Base-by-base conservation (phyloP, 2,329 filamentous ascomycete genomes). In the Camptophora hylomeconis region DNA sequence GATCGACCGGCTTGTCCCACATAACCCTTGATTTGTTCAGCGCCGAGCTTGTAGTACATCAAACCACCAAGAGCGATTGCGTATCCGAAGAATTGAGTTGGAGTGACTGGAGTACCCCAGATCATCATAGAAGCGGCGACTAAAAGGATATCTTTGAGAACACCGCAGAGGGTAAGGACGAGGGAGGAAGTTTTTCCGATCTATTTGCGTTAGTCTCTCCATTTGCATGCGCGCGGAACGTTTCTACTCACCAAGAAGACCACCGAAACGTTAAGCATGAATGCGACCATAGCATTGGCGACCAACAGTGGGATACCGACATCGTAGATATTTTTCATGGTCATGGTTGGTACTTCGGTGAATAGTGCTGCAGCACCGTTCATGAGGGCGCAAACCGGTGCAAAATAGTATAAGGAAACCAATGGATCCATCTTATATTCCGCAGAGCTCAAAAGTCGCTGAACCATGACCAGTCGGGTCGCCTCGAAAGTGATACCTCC, bases 361-460 rank as follows among this genome's bases (percentile, higher is more conserved):
- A 79, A 61, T 33, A 81, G 51, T 37, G 77, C 72, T 18, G 82
- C 72, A 20, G 77, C 44, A 32, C 77, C 61, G 58, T 92, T 92
- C 74, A 84, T 83, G 45, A 76, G 56, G 26, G 80, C 79, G 56
- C 82, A 92, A 26, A 83, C 75, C 4, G 82, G 82, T 1, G 82
- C 83, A 50, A 82, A 92, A 63, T 92, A 92, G 66, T 92, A 92
- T 13, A 92, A 68, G 17, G 80, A 82, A 37, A 89, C 81, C 19
- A 92, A 67, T 19, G 82, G 81, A 48, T 89, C 80, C 82, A 92
- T 89, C 63, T 81, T 82, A 60, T 80, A 76, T 50, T 83, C 80
- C 28, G 78, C 68, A 18, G 68, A 75, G 49, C 74, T 80, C 28
- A 92, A 70, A 45, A 92, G 65, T 36, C 78, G 73, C 58, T 92